phyloP scores from a whole-genome alignment of 257 asterid genomes.

The Knoxia roxburghii region DNA sequence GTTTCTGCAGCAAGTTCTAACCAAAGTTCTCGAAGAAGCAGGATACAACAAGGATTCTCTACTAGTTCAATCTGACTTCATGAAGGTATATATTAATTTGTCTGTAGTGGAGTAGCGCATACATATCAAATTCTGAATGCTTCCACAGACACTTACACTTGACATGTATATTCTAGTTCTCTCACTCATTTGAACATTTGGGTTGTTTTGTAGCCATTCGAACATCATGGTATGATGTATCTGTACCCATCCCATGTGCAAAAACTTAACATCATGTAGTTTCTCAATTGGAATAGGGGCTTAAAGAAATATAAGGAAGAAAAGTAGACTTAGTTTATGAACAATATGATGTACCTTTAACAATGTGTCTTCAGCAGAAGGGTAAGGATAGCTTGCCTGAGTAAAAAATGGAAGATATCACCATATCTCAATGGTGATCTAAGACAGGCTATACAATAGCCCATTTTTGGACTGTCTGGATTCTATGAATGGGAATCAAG shows the following conservation, averaged over 20 bases:
- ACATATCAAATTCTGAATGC: neutral
- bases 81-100: slow-evolving; percentile 43
- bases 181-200: neutral
- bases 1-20: slow-evolving; percentile 51
- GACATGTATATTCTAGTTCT: neutral
- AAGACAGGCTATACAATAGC: no score
- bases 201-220: neutral
- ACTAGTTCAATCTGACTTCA: slow-evolving; percentile 64
- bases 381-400: neutral
- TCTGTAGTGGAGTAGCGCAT: neutral
- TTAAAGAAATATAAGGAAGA: no score
- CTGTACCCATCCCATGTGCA: neutral
- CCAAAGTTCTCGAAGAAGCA: slow-evolving; percentile 85
- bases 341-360: neutral
- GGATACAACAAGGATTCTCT: slow-evolving; percentile 67
- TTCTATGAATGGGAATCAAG: no score
- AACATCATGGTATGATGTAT: neutral
- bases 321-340: neutral
- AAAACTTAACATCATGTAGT: neutral
- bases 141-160: neutral
- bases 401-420: neutral
- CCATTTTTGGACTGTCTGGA: no score
- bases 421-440: neutral
- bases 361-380: neutral
- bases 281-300: neutral